Conservation (phyloP, 78 protist genomes). For the Creolimax fragrantissima region DNA sequence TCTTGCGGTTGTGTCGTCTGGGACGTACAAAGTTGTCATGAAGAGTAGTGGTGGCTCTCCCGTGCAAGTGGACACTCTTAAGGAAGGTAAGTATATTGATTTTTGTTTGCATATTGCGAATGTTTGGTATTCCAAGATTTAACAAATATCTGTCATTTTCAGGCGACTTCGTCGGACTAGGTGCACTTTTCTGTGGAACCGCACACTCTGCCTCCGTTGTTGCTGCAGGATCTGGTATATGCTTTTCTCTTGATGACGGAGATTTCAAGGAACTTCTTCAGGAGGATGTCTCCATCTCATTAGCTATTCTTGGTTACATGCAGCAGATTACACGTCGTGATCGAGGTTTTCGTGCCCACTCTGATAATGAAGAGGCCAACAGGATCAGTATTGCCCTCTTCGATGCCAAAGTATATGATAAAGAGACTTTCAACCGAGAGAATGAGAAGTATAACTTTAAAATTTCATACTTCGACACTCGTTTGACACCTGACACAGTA, state of each 20-base stretch:
- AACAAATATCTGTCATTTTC: not conserved
- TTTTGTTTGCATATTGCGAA: not conserved
- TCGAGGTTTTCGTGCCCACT: not conserved
- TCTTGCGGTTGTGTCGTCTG: not conserved
- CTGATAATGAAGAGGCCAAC: not conserved
- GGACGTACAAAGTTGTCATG: not conserved
- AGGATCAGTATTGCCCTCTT: not conserved
- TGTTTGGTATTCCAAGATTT: not conserved
- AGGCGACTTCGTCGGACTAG: conserved; percentile 29
- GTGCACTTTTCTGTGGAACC: conserved; percentile 6
- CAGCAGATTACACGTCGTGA: not conserved
- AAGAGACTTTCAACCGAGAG: not conserved
- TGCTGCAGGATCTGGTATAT: not conserved
- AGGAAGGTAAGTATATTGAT: not conserved
- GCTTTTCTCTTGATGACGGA: not conserved
- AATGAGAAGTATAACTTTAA: not conserved
- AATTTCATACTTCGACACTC: conserved; percentile 10
- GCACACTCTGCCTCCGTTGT: conserved; percentile 25
- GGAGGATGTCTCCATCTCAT: not conserved
- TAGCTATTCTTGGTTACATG: conserved; percentile 1
- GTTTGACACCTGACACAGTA: not conserved
- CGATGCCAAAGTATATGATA: conserved; percentile 21
- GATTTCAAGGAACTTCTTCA: not conserved
- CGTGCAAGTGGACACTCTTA: not conserved
- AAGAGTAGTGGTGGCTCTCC: not conserved